A percentile compares a stretch with the other conserved stretches of the same genome.
phyloP scores from a whole-genome alignment of 192 early-diverging fungal genomes.

The Dissophora ornata region DNA sequence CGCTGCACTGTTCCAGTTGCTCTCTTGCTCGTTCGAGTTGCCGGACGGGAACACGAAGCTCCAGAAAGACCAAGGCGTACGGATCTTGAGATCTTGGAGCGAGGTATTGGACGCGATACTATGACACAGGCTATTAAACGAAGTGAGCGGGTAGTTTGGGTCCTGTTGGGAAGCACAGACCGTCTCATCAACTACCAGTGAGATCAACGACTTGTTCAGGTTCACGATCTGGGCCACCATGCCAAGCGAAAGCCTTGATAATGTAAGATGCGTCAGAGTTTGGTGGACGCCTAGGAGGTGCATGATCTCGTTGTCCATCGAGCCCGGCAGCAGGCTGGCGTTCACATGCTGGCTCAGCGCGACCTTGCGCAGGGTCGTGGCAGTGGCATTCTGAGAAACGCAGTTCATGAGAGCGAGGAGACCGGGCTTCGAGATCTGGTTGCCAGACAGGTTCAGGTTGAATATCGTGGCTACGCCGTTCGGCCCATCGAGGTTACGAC shows the following conservation, averaged over 20 bases:
- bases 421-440: conserved; percentile 39
- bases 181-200: conserved; percentile 28
- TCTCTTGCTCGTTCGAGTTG: conserved; percentile 3
- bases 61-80: conserved; percentile 36
- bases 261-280: conserved; percentile 21
- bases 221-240: conserved; percentile 25
- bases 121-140: conserved; percentile 27
- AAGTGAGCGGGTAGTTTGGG: conserved; percentile 17
- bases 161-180: conserved; percentile 16
- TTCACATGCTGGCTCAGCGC: conserved; percentile 17
- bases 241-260: conserved; percentile 29
- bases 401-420: conserved; percentile 25
- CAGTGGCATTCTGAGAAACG: neutral
- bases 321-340: conserved; percentile 10
- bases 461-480: conserved; percentile 17
- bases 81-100: conserved; percentile 39
- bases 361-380: conserved; percentile 18
- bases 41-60: conserved; percentile 17
- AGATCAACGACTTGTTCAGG: conserved; percentile 25
- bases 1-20: conserved; percentile 15
- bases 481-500: conserved; percentile 14
- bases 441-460: conserved; percentile 25
- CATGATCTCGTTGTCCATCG: conserved; percentile 27
- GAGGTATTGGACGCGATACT: conserved; percentile 8
- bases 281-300: conserved; percentile 25